These are phyloP conservation scores for Musa schizocarpa DNA, from an alignment of 176 grass and related monocot species.

Conservation along the genomic window DNA sequence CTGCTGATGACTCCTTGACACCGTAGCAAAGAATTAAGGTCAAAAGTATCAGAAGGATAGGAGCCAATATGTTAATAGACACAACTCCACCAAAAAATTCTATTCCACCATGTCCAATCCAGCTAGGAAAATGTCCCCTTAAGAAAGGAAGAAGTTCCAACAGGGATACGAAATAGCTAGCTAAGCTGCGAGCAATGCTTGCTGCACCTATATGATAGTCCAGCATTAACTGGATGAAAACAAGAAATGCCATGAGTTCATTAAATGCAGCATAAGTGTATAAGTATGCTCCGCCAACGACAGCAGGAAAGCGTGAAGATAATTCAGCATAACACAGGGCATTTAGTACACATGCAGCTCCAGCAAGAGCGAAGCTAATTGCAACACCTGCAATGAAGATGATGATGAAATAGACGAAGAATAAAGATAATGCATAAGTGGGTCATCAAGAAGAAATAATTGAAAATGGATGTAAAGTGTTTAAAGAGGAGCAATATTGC, in stretches of 20 bases:
- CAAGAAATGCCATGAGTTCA: constrained; percentile 84
- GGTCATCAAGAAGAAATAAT: neutral
- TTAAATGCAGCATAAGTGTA: constrained; percentile 89
- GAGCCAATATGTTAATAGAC: constrained; percentile 84
- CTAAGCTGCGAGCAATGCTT: constrained; percentile 84
- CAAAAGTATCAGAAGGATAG: constrained; percentile 60
- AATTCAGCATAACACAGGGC: constrained; percentile 91
- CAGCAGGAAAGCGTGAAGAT: constrained; percentile 81
- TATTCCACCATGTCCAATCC: constrained; percentile 72
- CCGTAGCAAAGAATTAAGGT: constrained; percentile 71
- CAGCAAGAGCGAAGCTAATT: constrained; percentile 84
- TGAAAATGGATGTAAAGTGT: neutral
- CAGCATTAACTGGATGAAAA: constrained; percentile 91
- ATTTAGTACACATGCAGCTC: constrained; percentile 72
- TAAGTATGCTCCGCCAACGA: constrained; percentile 89
- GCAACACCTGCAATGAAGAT: constrained; percentile 54
- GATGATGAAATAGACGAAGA: neutral
- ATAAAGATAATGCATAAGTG: neutral
- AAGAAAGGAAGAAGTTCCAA: constrained; percentile 77
- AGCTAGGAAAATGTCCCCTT: constrained; percentile 63
- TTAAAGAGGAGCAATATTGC: neutral
- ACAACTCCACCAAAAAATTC: constrained; percentile 77
- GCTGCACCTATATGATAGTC: constrained; percentile 88
- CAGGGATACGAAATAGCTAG: constrained; percentile 80
- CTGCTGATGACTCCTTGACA: constrained; percentile 71